Base-by-base conservation (phyloP, 176 grass and related monocot species). In the Rhynchospora pubera region DNA sequence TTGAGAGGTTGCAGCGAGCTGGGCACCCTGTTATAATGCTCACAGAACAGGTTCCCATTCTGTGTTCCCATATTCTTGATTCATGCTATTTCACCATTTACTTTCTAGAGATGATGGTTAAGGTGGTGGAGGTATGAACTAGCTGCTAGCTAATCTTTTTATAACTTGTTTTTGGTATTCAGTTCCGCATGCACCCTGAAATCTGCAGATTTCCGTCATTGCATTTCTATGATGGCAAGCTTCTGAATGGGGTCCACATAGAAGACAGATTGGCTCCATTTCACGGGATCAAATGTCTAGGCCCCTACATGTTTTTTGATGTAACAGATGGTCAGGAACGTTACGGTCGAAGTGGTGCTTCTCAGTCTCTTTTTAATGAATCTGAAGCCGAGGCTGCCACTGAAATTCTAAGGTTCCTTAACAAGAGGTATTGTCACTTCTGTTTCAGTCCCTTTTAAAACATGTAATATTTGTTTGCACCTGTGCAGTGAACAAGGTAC, bases 151-250 rank as follows among this genome's bases (percentile, higher is more conserved):
- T 91, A 57, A 86, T 62, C 16, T 77, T 88, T 26, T 84, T 42
- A 21, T 65, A 6, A 62, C 5, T 83, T 81, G 21, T 85, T 81
- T 87, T 61, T 39, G 77, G 30, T 59, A 23, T 89, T 83, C 87
- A 97, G 94, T 94, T 93, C 80, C 95, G 95, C 26, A 98, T 98
- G 95, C 92, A 98, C 74, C 95, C 92, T 84, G 95, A 98, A 53
- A 98, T 98, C 65, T 93, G 90, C 75, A 93, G 89, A 88, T 98
- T 98, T 72, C 95, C 95, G 43, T 98, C 95, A 6, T 79, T 90
- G 84, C 92, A 98, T 87, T 98, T 98, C 84, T 98, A 98, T 2
- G 90, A 98, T 78, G 94, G 89, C 45, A 98, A 94, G 83, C 85
- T 98, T 84, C 84, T 98, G 30, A 93, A 94, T 89, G 95, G 95